phyloP scores from a whole-genome alignment of 129 eudicot genomes.

The Erigeron canadensis region DNA sequence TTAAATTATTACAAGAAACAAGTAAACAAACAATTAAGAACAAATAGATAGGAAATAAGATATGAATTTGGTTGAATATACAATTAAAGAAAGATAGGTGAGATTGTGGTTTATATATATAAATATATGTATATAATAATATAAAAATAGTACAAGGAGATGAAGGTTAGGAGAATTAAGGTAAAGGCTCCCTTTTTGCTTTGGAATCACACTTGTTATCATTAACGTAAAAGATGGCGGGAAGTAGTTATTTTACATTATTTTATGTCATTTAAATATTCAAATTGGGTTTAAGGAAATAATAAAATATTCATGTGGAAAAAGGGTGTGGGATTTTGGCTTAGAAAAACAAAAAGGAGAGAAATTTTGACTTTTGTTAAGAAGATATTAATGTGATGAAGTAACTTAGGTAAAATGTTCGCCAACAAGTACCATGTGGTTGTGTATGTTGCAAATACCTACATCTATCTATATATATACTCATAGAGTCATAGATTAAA shows the following conservation, averaged over 20 bases:
- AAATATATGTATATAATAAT: not conserved
- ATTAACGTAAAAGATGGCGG: constrained; percentile 69
- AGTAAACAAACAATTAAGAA: constrained; percentile 38
- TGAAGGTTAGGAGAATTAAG: constrained; percentile 63
- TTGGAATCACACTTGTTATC: constrained; percentile 42
- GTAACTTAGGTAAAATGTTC: too few species aligned
- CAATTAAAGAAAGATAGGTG: constrained; percentile 34
- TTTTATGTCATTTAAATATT: not conserved
- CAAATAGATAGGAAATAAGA: constrained; percentile 41
- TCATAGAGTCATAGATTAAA: too few species aligned
- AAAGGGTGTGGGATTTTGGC: constrained; percentile 37
- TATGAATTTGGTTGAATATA: constrained; percentile 49
- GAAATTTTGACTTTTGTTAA: not conserved
- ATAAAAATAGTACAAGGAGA: constrained; percentile 52
- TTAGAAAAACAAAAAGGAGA: too few species aligned
- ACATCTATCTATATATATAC: too few species aligned
- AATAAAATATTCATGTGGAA: constrained; percentile 27
- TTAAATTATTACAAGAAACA: constrained; percentile 30
- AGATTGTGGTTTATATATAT: constrained; percentile 13
- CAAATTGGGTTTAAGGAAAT: not conserved
- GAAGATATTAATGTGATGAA: not conserved
- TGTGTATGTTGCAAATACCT: too few species aligned
- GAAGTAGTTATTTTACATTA: constrained; percentile 22
- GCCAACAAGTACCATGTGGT: too few species aligned
- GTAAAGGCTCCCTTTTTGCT: constrained; percentile 80